These are phyloP conservation scores for Penicillium robsamsonii DNA, from an alignment of 495 filamentous ascomycete genomes.

Conservation along the genomic window DNA sequence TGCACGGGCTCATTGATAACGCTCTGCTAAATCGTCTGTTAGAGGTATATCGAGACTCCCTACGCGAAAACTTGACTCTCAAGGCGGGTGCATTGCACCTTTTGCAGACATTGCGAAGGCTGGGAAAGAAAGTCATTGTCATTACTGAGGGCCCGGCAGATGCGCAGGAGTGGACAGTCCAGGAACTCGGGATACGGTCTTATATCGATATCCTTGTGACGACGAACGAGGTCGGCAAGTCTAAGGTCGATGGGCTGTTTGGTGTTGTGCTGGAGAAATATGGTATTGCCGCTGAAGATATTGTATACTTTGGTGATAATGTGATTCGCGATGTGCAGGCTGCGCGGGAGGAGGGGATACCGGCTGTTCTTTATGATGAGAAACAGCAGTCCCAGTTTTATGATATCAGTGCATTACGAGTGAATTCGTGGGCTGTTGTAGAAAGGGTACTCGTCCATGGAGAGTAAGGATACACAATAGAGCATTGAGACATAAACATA, in stretches of 20 bases:
- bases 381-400: constrained; percentile 24
- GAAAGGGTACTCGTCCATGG: constrained; percentile 15
- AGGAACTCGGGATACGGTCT: constrained; percentile 26
- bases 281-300: constrained; percentile 23
- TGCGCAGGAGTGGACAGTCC: constrained; percentile 40
- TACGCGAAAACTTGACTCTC: constrained; percentile 22
- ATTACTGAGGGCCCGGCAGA: constrained; percentile 42
- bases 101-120: constrained; percentile 20
- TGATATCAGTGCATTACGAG: constrained; percentile 8
- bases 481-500: constrained; percentile 15
- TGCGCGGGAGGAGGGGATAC: constrained; percentile 25
- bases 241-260: constrained; percentile 40
- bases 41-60: constrained; percentile 21
- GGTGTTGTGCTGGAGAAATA: constrained; percentile 26
- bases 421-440: constrained; percentile 20
- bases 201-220: constrained; percentile 39
- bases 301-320: constrained; percentile 38
- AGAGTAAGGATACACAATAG: constrained; percentile 7
- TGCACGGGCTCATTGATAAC: constrained; percentile 14
- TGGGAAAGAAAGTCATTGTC: constrained; percentile 33
- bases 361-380: constrained; percentile 37
- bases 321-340: constrained; percentile 29
- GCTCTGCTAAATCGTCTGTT: constrained; percentile 16
- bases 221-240: constrained; percentile 31
- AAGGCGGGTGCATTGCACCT: constrained; percentile 28